Evolutionary conservation across 345 rosid species (phyloP), one percentile per base, ranked within the genome.

Genomic region (Bruguiera parviflora): DNA sequence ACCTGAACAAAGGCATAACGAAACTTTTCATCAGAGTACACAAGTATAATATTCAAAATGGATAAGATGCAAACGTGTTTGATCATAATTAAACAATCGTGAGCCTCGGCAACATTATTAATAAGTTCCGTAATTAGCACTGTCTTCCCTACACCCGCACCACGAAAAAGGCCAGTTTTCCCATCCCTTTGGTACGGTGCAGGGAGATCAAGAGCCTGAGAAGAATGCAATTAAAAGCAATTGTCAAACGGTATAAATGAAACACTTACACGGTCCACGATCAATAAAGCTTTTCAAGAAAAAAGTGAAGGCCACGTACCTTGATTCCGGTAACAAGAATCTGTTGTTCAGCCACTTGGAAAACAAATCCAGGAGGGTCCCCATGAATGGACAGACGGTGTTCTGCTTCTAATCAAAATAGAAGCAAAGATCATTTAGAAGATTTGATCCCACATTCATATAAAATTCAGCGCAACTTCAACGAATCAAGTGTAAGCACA

Each of bases 121-220:
- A 90, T 92, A 63, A 95, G 96, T 56, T 95, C 99, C 99, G 92
- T 92, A 72, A 92, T 95, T 56, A 92, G 96, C 84, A 90, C 97
- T 0, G 97, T 95, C 77, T 95, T 95, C 1, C 97, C 97, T 0
- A 95, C 99, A 82, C 99, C 99, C 65, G 97, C 97, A 77, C 99
- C 97, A 25, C 99, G 97, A 67, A 92, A 95, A 27, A 95, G 92
- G 32, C 99, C 99, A 78, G 92, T 95, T 87, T 92, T 95, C 71
- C 99, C 99, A 73, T 97, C 99, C 73, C 92, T 87, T 84, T 92
- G 97, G 83, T 95, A 95, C 24, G 97, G 99, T 43, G 99, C 97
- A 74, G 90, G 99, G 37, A 95, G 89, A 78, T 92, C 97, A 31
- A 95, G 97, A 78, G 92, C 97, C 98, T 91, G 65, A 56, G 3